Conservation (phyloP, 1,284 basidiomycete species). For the Phellopilus nigrolimitatus region DNA sequence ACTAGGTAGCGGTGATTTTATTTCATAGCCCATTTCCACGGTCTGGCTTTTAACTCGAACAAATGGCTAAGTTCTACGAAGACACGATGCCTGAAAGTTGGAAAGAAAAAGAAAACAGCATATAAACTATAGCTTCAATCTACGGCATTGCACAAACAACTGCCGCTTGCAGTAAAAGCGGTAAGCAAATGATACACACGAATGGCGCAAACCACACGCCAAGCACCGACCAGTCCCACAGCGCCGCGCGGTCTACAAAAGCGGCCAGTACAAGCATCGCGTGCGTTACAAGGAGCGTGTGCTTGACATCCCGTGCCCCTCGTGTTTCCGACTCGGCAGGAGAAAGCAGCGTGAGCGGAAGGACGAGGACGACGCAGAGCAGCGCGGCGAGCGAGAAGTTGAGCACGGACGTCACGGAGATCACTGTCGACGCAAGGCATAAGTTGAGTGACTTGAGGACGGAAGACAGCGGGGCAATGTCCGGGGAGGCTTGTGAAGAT, state of each 20-base stretch:
- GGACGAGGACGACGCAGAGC: slow-evolving; percentile 56
- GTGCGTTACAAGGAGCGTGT: slow-evolving; percentile 40
- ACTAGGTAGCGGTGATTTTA: too few relatives aligned
- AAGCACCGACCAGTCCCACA: slow-evolving; percentile 70
- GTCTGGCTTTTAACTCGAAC: too few relatives aligned
- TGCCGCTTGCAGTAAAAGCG: slow-evolving; percentile 54
- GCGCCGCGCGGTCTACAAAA: slow-evolving; percentile 31
- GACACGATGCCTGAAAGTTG: too few relatives aligned
- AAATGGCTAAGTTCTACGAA: too few relatives aligned
- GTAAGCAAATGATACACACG: slow-evolving; percentile 64
- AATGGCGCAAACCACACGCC: slow-evolving; percentile 75
- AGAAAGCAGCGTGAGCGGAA: slow-evolving; percentile 52
- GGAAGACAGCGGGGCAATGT: slow-evolving; percentile 37
- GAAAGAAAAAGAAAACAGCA: not conserved
- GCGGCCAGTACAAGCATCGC: slow-evolving; percentile 56
- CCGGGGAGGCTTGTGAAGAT: slow-evolving; percentile 18
- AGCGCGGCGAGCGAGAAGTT: slow-evolving; percentile 84
- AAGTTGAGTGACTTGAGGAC: slow-evolving; percentile 71
- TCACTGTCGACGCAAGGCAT: slow-evolving; percentile 74
- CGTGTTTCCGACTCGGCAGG: slow-evolving; percentile 26
- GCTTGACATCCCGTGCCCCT: slow-evolving; percentile 34
- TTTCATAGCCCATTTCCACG: too few relatives aligned
- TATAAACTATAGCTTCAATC: not conserved
- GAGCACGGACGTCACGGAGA: slow-evolving; percentile 81
- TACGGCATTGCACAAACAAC: slow-evolving; percentile 9